Conservation (phyloP, 371 early-diverging fungal genomes). For the Mucor piriformis region DNA sequence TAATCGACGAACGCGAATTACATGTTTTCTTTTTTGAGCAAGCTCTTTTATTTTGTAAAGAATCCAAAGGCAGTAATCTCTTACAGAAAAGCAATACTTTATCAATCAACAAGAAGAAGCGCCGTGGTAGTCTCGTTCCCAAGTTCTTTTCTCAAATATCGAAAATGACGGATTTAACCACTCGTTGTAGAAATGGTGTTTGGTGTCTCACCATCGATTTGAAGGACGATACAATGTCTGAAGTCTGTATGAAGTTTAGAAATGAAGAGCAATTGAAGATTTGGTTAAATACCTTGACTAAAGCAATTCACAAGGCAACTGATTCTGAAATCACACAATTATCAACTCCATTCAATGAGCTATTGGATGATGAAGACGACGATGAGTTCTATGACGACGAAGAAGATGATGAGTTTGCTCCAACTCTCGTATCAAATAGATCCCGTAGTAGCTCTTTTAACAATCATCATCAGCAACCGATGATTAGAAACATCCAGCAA, state of each 20-base stretch:
- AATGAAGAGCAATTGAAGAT: constrained; percentile 89
- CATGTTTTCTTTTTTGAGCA: constrained; percentile 88
- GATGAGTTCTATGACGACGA: constrained; percentile 50
- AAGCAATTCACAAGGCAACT: constrained; percentile 34
- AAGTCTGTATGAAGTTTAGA: constrained; percentile 82
- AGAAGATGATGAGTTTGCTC: constrained; percentile 17
- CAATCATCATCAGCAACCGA: constrained; percentile 4
- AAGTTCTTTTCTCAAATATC: constrained; percentile 47
- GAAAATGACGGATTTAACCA: constrained; percentile 5
- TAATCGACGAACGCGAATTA: constrained; percentile 66
- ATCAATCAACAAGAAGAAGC: constrained; percentile 49
- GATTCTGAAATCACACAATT: constrained; percentile 15
- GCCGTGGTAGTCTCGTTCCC: constrained; percentile 63
- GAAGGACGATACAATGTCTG: constrained; percentile 74
- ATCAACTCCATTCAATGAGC: background rate
- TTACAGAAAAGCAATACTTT: constrained; percentile 53
- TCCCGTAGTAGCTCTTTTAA: constrained; percentile 23
- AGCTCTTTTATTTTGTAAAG: constrained; percentile 80
- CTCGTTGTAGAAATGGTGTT: constrained; percentile 23
- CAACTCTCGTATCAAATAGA: constrained; percentile 7
- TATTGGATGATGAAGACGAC: constrained; percentile 31
- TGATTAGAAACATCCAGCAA: background rate
- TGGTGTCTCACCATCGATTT: constrained; percentile 75
- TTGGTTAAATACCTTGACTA: constrained; percentile 81
- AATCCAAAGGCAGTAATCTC: constrained; percentile 42